phyloP scores from a whole-genome alignment of 768 basidiomycete genomes.

The Tricholoma hemisulphureum region DNA sequence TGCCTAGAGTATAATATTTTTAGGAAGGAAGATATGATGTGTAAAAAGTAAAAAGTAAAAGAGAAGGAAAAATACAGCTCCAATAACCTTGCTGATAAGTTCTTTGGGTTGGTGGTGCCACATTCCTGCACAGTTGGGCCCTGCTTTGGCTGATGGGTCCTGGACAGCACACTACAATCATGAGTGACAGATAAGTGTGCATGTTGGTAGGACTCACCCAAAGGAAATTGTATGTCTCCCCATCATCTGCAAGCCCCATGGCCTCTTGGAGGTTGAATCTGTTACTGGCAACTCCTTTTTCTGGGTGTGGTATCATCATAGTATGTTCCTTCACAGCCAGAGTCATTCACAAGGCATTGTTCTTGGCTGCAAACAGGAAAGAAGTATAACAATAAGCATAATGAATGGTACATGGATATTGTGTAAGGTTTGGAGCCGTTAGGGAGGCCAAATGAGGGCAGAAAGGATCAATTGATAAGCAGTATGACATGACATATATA shows the following conservation, averaged over 20 bases:
- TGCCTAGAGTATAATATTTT: slow-evolving; percentile 1
- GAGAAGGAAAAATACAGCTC: neutral
- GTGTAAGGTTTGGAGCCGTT: no score
- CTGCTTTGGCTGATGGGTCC: neutral
- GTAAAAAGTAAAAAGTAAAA: neutral
- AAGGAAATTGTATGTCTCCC: neutral
- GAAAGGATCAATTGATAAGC: no score
- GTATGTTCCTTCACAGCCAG: neutral
- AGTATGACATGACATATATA: no score
- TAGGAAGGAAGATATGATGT: neutral
- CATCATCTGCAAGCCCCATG: neutral
- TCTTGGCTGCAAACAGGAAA: neutral
- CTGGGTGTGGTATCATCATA: neutral
- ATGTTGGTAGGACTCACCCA: neutral
- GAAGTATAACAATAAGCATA: neutral
- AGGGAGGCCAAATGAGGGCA: no score
- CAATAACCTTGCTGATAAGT: neutral
- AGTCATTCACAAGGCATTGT: neutral
- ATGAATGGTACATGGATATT: neutral
- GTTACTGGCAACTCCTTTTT: neutral
- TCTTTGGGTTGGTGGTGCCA: neutral
- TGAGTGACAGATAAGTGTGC: neutral
- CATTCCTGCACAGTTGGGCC: neutral
- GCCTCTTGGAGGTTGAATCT: neutral
- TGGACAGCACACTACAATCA: neutral